phyloP scores from a whole-genome alignment of 2,329 filamentous ascomycete species.

The Fusarium praegraminearum region DNA sequence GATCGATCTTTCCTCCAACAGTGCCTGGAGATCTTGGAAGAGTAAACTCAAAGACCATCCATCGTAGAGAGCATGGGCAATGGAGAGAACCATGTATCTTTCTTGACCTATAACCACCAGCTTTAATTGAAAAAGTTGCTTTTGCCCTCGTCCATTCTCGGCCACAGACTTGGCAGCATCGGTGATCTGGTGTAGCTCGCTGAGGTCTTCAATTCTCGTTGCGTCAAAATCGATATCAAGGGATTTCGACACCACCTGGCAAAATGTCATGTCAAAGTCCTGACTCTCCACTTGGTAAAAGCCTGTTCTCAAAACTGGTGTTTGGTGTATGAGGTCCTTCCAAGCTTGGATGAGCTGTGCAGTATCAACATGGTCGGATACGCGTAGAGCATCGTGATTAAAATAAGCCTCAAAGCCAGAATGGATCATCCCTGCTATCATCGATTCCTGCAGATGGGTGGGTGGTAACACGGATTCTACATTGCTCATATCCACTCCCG shows the following conservation, averaged over 20 bases:
- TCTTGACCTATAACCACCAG: slow-evolving; percentile 53
- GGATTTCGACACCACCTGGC: slow-evolving; percentile 59
- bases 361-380: slow-evolving; percentile 68
- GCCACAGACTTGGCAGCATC: slow-evolving; percentile 55
- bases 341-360: slow-evolving; percentile 71
- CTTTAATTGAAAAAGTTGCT: slow-evolving; percentile 63
- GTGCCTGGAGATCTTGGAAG: slow-evolving; percentile 75
- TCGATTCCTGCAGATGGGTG: slow-evolving; percentile 87
- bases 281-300: slow-evolving; percentile 77
- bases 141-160: slow-evolving; percentile 50
- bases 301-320: slow-evolving; percentile 79
- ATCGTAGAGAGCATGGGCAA: slow-evolving; percentile 90
- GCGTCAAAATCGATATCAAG: slow-evolving; percentile 38
- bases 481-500: slow-evolving; percentile 52
- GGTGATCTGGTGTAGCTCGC: slow-evolving; percentile 54
- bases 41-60: slow-evolving; percentile 84
- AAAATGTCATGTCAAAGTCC: slow-evolving; percentile 62
- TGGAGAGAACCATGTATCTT: slow-evolving; percentile 71
- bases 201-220: slow-evolving; percentile 44
- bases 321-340: slow-evolving; percentile 66
- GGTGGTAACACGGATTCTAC: slow-evolving; percentile 75
- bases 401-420: slow-evolving; percentile 83
- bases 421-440: slow-evolving; percentile 83
- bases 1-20: slow-evolving; percentile 65
- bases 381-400: slow-evolving; percentile 81